Percentiles rank a stretch among this genome's conserved stretches.
Conservation (phyloP, 2,329 filamentous ascomycete species). For the Rhytidhysteron rufulum region DNA sequence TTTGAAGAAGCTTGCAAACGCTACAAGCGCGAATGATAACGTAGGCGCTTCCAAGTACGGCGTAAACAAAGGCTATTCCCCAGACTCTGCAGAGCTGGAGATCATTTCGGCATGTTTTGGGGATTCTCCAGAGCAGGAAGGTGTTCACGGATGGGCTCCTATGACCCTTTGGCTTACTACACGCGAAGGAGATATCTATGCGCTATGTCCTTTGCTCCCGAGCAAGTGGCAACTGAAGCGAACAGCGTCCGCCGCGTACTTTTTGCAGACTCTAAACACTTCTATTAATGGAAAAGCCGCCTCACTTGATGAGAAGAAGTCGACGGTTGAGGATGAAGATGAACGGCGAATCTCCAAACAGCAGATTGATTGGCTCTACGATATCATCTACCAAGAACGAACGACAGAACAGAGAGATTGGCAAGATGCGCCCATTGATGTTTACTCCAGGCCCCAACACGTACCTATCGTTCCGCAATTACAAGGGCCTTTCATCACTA, state of each 20-base stretch:
- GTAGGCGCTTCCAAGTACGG: conserved; percentile 72
- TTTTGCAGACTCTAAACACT: conserved; percentile 78
- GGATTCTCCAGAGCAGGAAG: conserved; percentile 54
- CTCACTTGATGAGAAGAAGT: conserved; percentile 21
- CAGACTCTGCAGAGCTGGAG: conserved; percentile 89
- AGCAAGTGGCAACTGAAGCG: conserved; percentile 68
- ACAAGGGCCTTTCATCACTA: conserved; percentile 58
- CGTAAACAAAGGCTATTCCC: conserved; percentile 78
- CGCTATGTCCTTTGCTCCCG: conserved; percentile 84
- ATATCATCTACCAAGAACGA: conserved; percentile 47
- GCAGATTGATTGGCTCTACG: conserved; percentile 57
- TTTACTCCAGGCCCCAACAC: conserved; percentile 53
- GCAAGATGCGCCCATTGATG: conserved; percentile 43
- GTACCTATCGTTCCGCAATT: conserved; percentile 56
- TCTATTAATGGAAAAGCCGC: conserved; percentile 68
- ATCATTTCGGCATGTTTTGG: conserved; percentile 89
- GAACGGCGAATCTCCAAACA: conserved; percentile 44
- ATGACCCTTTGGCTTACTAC: conserved; percentile 99
- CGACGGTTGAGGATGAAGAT: conserved; percentile 43
- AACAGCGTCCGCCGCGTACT: conserved; percentile 50
- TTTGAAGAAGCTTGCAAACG: conserved; percentile 82
- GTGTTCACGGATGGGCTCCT: conserved; percentile 73
- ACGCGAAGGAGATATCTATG: conserved; percentile 88
- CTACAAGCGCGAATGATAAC: conserved; percentile 75
- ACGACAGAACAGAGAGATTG: conserved; percentile 37